Percentiles rank a stretch among this genome's conserved stretches.
Conservation (phyloP, 306 rosid genomes). For the Gastrolobium villosum region DNA sequence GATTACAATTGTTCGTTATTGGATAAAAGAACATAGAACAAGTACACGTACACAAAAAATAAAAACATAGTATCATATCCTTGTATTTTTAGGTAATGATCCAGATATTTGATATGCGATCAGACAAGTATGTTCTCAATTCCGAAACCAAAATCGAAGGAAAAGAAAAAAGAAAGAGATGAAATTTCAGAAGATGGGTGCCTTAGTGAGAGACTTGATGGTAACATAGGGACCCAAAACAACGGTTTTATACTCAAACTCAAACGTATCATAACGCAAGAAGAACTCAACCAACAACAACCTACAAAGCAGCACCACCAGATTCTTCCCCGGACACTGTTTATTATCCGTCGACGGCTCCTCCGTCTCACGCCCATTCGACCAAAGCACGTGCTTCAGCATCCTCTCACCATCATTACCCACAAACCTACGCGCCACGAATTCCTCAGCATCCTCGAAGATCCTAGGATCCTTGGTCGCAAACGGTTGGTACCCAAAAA, state of each 20-base stretch:
- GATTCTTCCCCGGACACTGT: conserved; percentile 68
- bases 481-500: conserved; percentile 74
- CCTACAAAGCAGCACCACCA: conserved; percentile 63
- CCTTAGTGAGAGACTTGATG: conserved; percentile 53
- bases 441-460: conserved; percentile 60
- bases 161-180: too few species aligned
- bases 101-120: too few species aligned
- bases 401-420: conserved; percentile 49
- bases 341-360: conserved; percentile 64
- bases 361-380: conserved; percentile 47
- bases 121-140: too few species aligned
- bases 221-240: conserved; percentile 60
- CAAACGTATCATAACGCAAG: conserved; percentile 63
- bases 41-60: too few species aligned
- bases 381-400: conserved; percentile 54
- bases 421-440: conserved; percentile 47
- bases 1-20: too few species aligned
- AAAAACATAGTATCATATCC: too few species aligned
- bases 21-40: too few species aligned
- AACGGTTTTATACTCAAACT: conserved; percentile 42
- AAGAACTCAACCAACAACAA: conserved; percentile 72
- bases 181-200: too few species aligned
- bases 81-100: too few species aligned
- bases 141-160: too few species aligned
- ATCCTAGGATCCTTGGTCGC: conserved; percentile 72